Evolutionary conservation across 768 basidiomycete genomes (phyloP), one percentile per base, ranked within the genome.

Genomic region (Agaricus bisporus): DNA sequence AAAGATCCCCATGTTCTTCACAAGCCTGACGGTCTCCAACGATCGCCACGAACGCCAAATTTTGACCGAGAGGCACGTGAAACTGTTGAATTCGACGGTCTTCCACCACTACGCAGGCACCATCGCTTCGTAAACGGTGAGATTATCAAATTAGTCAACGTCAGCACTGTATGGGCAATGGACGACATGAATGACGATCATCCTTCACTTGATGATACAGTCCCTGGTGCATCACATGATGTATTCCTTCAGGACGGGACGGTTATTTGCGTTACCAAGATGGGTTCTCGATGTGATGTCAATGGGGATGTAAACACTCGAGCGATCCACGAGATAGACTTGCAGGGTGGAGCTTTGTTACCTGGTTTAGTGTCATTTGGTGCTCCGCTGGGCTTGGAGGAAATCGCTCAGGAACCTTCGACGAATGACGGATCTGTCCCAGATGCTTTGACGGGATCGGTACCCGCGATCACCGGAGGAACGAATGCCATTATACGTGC

Each of bases 291-390:
- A n/a, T 54, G 54, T 15, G n/a, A 36, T 17, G 7, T 5, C 25
- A 5, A 4, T 12, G 17, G 26, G 22, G 32, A 25, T 36, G 17
- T 25, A 1, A 17, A 22, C 22, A 39, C 49, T n/a, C 46, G 46
- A 14, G 58, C 63, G 8, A 44, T 61, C 17, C 60, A 44, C 17
- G 60, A 59, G 1, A 51, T 88, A 42, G 76, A 92, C 61, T 71
- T 92, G 10, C 66, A 78, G 47, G 84, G 86, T 1, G 91, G 91
- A 0, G 71, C 76, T 5, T 64, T 88, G 14, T 67, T 70, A 0
- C 82, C 82, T 12, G 88, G 85, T 0, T 64, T 90, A 32, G 78
- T 81, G 14, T 79, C 82, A 2, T 83, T 80, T 58, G 89, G 88
- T 1, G 70, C 81, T 6, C 61, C 70, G 1, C 61, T 94, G 5